phyloP scores from a whole-genome alignment of 768 basidiomycete genomes.

The Lyophyllum atratum region DNA sequence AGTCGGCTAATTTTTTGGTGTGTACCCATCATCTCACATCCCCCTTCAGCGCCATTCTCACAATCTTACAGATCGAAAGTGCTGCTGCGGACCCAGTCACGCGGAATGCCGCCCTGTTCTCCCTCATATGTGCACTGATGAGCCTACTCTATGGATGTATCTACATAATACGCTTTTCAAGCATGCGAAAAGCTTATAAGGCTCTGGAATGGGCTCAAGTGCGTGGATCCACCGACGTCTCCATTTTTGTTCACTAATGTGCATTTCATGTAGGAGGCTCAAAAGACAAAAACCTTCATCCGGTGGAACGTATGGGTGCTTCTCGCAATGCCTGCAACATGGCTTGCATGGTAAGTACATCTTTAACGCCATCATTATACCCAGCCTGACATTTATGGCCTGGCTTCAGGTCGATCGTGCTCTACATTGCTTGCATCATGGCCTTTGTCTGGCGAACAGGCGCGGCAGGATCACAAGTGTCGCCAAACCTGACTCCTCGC shows the following conservation, averaged over 20 bases:
- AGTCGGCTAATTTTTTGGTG: slow-evolving; percentile 11
- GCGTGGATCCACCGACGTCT: slow-evolving; percentile 45
- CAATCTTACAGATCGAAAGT: slow-evolving; percentile 58
- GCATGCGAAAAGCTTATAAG: slow-evolving; percentile 71
- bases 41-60: slow-evolving; percentile 57
- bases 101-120: slow-evolving; percentile 61
- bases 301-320: slow-evolving; percentile 70
- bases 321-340: slow-evolving; percentile 59
- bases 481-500: slow-evolving; percentile 35
- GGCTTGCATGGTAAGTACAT: slow-evolving; percentile 53
- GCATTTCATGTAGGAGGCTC: slow-evolving; percentile 46
- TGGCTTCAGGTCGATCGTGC: slow-evolving; percentile 46
- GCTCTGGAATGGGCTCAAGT: slow-evolving; percentile 76
- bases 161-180: slow-evolving; percentile 72
- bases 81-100: slow-evolving; percentile 61
- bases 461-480: slow-evolving; percentile 37
- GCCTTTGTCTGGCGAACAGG: slow-evolving; percentile 65
- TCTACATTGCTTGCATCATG: slow-evolving; percentile 52
- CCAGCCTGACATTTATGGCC: not conserved
- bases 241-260: not conserved
- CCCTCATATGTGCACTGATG: slow-evolving; percentile 68
- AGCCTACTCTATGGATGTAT: slow-evolving; percentile 74
- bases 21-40: not conserved
- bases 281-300: slow-evolving; percentile 26
- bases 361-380: not conserved